Base-by-base conservation (phyloP, 1,284 basidiomycete genomes). In the Tilletia walkeri region DNA sequence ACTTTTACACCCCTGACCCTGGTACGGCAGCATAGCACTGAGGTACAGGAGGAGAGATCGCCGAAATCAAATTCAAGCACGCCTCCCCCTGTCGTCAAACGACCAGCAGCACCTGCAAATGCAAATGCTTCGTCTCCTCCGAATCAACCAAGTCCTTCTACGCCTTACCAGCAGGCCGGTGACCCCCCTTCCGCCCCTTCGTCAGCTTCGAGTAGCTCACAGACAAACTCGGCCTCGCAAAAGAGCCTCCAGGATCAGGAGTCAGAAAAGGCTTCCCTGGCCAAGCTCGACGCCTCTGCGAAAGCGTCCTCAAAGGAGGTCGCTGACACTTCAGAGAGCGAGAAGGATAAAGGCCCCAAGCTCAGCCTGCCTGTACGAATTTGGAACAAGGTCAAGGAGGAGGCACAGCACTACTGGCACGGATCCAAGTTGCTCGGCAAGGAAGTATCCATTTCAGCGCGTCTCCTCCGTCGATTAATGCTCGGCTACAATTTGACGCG, bases 351-450 rank as follows among this genome's bases (percentile, higher is more conserved):
- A 6, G 50, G 50, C 50, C 59, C 59, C 4, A 63, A 63, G 36
- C 34, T 34, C 12, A 63, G 38, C 14, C 59, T 63, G 7, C 59
- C 59, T 39, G 36, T 20, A 9, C 80, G 83, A 36, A 73, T 84
- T 9, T 98, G 95, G 95, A 91, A 90, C 77, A 92, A 90, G 80
- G 90, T 98, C 77, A 99, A 97, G 86, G 92, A 97, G 80, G 95
- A 98, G 85, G 94, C 90, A 0, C 88, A 89, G 71, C 96, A 99
- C 84, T 99, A 99, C 84, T 99, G 95, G 95, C 91, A 94, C 78
- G 95, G 96, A 16, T 89, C 93, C 6, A 97, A 97, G 84, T 89
- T 99, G 9, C 88, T 99, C 48, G 94, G 92, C 9, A 94, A 94
- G 66, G 96, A 99, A 85, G 92, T 98, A 74, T 89, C 91, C 75